A percentile compares a stretch with the other conserved stretches of the same genome.
Evolutionary conservation across 192 early-diverging fungal species (phyloP).

Genomic region (Backusella luteola): DNA sequence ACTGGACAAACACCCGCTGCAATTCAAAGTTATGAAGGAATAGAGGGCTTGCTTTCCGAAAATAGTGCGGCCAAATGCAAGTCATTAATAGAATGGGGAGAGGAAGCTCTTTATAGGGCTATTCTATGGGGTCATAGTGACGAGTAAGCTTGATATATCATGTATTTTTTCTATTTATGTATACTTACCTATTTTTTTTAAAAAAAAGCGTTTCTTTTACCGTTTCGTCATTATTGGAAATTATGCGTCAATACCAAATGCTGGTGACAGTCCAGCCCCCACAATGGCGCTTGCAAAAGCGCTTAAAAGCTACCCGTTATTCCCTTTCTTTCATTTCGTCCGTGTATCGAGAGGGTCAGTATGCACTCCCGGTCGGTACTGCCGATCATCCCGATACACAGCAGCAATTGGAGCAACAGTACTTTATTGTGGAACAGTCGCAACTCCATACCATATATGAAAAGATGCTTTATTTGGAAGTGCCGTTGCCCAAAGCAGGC

Average conservation of each 20-base stretch:
- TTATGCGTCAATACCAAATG: constrained; percentile 38
- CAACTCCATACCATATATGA: constrained; percentile 59
- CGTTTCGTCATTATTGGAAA: constrained; percentile 27
- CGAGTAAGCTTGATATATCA: constrained; percentile 28
- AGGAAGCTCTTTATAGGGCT: constrained; percentile 68
- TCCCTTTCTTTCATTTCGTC: constrained; percentile 47
- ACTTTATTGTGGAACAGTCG: constrained; percentile 45
- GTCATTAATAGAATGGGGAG: constrained; percentile 57
- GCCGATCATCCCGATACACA: background rate
- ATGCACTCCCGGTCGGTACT: constrained; percentile 20
- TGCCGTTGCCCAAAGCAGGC: constrained; percentile 60
- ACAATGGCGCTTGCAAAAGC: constrained; percentile 48
- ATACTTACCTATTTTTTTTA: background rate
- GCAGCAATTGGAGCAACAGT: constrained; percentile 15
- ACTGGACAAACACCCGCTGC: constrained; percentile 43
- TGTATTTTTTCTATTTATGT: background rate
- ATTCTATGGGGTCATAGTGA: constrained; percentile 46
- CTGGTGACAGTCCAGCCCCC: constrained; percentile 44
- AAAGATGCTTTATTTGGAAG: constrained; percentile 51
- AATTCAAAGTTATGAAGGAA: constrained; percentile 50
- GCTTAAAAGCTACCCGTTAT: constrained; percentile 49
- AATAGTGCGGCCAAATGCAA: background rate
- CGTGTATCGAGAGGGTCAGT: constrained; percentile 32
- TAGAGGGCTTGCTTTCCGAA: constrained; percentile 49
- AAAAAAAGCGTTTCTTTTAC: background rate